Conservation (phyloP, 305 asterid species). For the Euphrasia arctica region DNA sequence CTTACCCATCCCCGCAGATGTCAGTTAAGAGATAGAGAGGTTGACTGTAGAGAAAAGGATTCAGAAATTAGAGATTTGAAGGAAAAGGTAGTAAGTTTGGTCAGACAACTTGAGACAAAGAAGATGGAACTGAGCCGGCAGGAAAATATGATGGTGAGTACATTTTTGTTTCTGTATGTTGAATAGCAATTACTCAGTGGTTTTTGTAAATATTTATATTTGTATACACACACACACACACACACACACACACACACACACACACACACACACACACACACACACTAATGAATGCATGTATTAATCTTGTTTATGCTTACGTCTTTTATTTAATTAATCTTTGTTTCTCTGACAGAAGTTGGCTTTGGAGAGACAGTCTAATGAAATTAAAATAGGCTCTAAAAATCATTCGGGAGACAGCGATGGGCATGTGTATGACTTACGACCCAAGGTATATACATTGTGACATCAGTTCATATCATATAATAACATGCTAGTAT, state of each 20-base stretch:
- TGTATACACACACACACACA: too few species aligned
- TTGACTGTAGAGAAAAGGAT: constrained; percentile 87
- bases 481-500: neutral
- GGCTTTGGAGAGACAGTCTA: constrained; percentile 44
- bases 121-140: constrained; percentile 62
- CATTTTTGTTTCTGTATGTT: neutral
- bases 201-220: too few species aligned
- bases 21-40: constrained; percentile 71
- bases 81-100: constrained; percentile 75
- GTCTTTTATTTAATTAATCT: neutral
- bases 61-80: constrained; percentile 79
- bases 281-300: neutral
- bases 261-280: too few species aligned
- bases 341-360: constrained; percentile 41
- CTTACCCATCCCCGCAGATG: constrained; percentile 46
- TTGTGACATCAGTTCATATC: neutral
- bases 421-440: constrained; percentile 64
- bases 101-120: constrained; percentile 57
- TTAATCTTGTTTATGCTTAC: neutral
- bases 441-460: constrained; percentile 63
- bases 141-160: constrained; percentile 69
- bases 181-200: neutral
- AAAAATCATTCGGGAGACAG: constrained; percentile 25
- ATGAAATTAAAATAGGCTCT: constrained; percentile 33
- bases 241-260: too few species aligned